Evolutionary conservation across 345 rosid genomes (phyloP).

Genomic region (Lumnitzera littorea): DNA sequence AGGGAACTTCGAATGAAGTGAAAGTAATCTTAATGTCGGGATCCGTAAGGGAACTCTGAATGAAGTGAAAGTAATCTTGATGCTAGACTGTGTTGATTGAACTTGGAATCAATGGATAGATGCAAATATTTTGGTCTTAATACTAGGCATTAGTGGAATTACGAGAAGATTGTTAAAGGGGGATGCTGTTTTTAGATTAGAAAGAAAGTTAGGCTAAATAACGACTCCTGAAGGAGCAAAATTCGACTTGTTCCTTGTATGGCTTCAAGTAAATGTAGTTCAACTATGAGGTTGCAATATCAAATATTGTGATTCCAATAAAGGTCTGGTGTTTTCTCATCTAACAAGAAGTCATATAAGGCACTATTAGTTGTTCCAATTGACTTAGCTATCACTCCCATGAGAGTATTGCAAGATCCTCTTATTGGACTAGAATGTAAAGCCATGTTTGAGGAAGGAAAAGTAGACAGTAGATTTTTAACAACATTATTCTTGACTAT

Average conservation of each 20-base stretch:
- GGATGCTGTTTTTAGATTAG: too few relatives aligned
- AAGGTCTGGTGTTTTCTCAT: constrained; percentile 64
- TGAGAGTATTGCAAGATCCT: constrained; percentile 95
- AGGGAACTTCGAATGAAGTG: too few relatives aligned
- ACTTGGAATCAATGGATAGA: too few relatives aligned
- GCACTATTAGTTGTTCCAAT: constrained; percentile 72
- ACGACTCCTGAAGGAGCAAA: constrained; percentile 33
- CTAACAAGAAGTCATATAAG: constrained; percentile 37
- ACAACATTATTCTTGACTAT: constrained; percentile 67
- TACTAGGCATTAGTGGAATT: too few relatives aligned
- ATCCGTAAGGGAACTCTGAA: too few relatives aligned
- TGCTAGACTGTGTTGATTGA: too few relatives aligned
- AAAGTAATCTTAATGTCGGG: too few relatives aligned
- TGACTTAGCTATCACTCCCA: constrained; percentile 83
- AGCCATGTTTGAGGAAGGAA: constrained; percentile 72
- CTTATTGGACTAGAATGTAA: constrained; percentile 76
- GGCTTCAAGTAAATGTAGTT: constrained; percentile 72
- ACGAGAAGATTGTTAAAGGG: too few relatives aligned
- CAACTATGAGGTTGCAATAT: constrained; percentile 67
- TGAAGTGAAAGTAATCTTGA: too few relatives aligned
- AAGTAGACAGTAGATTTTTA: constrained; percentile 83
- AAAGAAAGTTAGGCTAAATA: constrained; percentile 13
- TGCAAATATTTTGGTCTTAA: too few relatives aligned
- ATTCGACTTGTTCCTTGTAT: constrained; percentile 45
- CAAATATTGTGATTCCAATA: constrained; percentile 40